Base-by-base conservation (phyloP, 805 yeast genomes). In the Pachysolen tannophilus region DNA sequence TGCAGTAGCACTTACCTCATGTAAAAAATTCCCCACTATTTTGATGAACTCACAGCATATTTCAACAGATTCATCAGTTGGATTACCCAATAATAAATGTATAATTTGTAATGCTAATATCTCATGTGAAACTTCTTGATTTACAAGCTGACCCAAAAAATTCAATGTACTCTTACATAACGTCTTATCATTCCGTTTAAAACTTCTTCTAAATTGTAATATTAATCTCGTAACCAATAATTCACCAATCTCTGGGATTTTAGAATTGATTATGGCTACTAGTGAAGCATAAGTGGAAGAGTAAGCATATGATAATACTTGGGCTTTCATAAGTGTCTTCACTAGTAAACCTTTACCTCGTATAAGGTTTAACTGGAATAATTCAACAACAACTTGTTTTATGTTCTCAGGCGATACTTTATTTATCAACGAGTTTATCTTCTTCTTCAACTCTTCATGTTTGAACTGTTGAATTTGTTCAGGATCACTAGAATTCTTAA, bases 231-330 rank as follows among this genome's bases (percentile, higher is more conserved):
- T 48, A 1, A 67, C 51, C 21, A 82, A 42, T 4, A 79, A 51
- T 37, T 69, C 69, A 2, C 94, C 95, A 13, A 84, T 56, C 24
- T 70, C 70, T 0, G 94, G 92, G 3, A 83, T 52, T 43, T 79
- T 73, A 5, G 82, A 68, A 53, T 82, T 81, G 8, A 86, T 34
- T 1, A 79, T 65, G 2, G 79, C 65, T 0, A 72, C 65, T 24
- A 86, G 46, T 1, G 82, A 59, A 0, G 87, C 75, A 44, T 70
- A 78, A 1, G 69, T 65, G 1, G 72, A 55, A 0, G 82, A 65
- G 39, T 53, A 59, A 0, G 60, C 43, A 13, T 53, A 28, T 10
- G 75, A 61, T 6, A 48, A 52, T 10, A 63, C 47, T 46, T 75
- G 82, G 0, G 71, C 65, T 31, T 66, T 65, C 68, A 82, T 72